A percentile compares a stretch with the other conserved stretches of the same genome.
These are phyloP conservation scores for Saccharomyces pastorianus DNA, from an alignment of 1,139 yeast species.

Conservation along the genomic window DNA sequence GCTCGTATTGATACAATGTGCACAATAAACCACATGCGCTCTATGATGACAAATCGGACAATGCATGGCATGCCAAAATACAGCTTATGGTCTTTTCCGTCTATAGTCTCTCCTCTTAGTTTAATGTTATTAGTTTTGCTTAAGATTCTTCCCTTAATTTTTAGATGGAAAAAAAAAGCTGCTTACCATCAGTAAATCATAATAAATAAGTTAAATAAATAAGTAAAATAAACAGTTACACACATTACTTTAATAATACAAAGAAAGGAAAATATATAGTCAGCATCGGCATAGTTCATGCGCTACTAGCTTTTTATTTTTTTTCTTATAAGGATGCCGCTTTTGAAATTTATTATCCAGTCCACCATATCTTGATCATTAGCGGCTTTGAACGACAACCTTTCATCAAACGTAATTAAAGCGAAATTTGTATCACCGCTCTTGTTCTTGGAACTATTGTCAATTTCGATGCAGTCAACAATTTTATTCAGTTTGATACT, in stretches of 20 bases:
- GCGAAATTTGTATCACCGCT: slow-evolving; percentile 14
- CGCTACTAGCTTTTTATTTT: not conserved
- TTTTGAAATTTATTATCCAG: slow-evolving; percentile 22
- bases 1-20: slow-evolving; percentile 25
- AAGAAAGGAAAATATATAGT: not conserved
- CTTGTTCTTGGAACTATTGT: slow-evolving; percentile 4
- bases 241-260: not conserved
- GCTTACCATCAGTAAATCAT: not conserved
- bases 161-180: not conserved
- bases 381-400: slow-evolving; percentile 17
- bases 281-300: not conserved
- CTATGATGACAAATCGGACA: slow-evolving; percentile 20
- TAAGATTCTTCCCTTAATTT: not conserved
- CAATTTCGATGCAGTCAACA: slow-evolving; percentile 21
- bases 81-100: too few species aligned
- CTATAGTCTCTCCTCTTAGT: not conserved
- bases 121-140: not conserved
- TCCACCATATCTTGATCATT: slow-evolving; percentile 20
- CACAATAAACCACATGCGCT: slow-evolving; percentile 18
- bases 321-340: slow-evolving; percentile 16
- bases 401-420: slow-evolving; percentile 14
- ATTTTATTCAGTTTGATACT: slow-evolving; percentile 12
- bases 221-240: not conserved
- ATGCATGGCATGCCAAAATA: slow-evolving; percentile 10
- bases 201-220: not conserved